These are phyloP conservation scores for Rhynchosporium agropyri DNA, from an alignment of 2,329 filamentous ascomycete genomes.

Conservation along the genomic window DNA sequence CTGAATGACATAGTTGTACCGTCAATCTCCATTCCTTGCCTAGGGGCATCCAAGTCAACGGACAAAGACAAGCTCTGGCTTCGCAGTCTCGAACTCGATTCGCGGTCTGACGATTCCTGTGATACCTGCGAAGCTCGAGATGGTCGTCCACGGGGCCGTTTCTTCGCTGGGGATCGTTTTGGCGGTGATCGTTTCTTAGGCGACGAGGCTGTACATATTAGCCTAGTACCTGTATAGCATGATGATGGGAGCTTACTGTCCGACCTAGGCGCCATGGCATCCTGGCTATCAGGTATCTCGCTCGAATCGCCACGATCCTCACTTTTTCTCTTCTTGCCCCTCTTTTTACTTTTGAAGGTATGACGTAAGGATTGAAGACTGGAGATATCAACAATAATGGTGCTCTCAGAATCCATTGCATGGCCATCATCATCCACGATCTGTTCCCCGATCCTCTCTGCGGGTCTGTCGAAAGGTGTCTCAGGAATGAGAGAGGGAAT, in stretches of 20 bases:
- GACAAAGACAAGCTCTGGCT: constrained; percentile 7
- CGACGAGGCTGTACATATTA: constrained; percentile 15
- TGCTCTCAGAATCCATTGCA: constrained; percentile 27
- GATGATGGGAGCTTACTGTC: constrained; percentile 20
- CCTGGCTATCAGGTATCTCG: constrained; percentile 36
- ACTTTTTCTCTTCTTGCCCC: constrained; percentile 33
- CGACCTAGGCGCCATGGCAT: constrained; percentile 18
- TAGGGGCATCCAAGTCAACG: constrained; percentile 26
- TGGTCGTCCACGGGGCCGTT: constrained; percentile 25
- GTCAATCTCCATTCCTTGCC: constrained; percentile 16
- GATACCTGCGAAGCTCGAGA: constrained; percentile 22
- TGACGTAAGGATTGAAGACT: constrained; percentile 18
- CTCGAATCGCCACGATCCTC: constrained; percentile 21
- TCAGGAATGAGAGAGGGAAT: constrained; percentile 37
- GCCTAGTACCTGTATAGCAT: not conserved
- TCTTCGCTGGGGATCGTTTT: constrained; percentile 21
- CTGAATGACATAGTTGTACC: constrained; percentile 4
- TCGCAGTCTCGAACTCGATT: constrained; percentile 19
- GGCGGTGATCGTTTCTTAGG: constrained; percentile 19
- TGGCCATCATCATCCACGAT: constrained; percentile 23
- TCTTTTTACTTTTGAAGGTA: constrained; percentile 18
- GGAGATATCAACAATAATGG: constrained; percentile 34
- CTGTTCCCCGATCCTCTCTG: not conserved
- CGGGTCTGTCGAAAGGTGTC: constrained; percentile 30
- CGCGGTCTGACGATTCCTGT: constrained; percentile 2